Evolutionary conservation across 1,284 basidiomycete species (phyloP).

Genomic region (Lignosus rhinocerotis): DNA sequence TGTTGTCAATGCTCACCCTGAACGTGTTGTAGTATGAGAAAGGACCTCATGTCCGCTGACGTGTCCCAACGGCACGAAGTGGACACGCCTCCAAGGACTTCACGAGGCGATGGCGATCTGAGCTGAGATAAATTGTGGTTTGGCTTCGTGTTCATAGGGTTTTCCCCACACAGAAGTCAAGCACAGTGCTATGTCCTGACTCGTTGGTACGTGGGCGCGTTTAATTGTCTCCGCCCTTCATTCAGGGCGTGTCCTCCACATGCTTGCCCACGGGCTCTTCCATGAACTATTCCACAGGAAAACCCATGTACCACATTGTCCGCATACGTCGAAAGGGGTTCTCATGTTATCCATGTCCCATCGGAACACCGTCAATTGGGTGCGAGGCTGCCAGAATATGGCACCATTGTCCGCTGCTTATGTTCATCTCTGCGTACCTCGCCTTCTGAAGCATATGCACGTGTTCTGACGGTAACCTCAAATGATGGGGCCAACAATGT

Average conservation of each 20-base stretch:
- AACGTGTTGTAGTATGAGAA: background rate
- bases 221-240: background rate
- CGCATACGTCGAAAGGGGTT: background rate
- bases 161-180: background rate
- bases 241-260: background rate
- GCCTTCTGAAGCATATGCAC: too few relatives aligned
- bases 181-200: background rate
- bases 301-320: too few relatives aligned
- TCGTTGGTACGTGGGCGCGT: background rate
- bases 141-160: background rate
- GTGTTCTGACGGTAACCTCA: too few relatives aligned
- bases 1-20: background rate
- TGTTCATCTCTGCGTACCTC: background rate
- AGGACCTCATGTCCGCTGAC: background rate
- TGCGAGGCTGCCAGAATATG: background rate
- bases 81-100: background rate
- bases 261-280: background rate
- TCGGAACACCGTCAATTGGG: background rate
- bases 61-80: background rate
- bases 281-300: too few relatives aligned
- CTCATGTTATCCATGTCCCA: background rate
- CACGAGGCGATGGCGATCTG: background rate
- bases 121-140: background rate
- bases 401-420: background rate
- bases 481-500: too few relatives aligned